Conservation (phyloP, 495 filamentous ascomycete species). For the Niebla homalea region DNA sequence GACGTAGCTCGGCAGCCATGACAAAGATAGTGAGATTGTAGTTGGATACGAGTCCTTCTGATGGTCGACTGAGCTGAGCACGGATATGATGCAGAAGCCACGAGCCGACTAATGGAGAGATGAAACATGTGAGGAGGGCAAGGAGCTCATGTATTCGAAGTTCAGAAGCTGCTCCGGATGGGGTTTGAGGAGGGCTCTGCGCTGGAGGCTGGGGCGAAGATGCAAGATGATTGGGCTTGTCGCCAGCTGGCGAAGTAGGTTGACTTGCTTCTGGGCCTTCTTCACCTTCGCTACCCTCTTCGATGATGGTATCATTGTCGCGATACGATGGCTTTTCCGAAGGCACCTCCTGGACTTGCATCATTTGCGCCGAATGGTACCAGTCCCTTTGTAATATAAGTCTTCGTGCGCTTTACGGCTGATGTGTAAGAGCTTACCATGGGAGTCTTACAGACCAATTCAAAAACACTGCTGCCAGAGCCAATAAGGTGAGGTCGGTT, state of each 20-base stretch:
- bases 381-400: conserved; percentile 50
- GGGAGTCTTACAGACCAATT: conserved; percentile 88
- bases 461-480: conserved; percentile 68
- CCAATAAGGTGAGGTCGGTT: conserved; percentile 72
- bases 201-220: conserved; percentile 9
- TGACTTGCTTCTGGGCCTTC: conserved; percentile 18
- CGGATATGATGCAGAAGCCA: conserved; percentile 68
- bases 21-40: conserved; percentile 93
- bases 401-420: not conserved
- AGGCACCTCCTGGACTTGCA: conserved; percentile 33
- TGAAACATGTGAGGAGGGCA: conserved; percentile 66
- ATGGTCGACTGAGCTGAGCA: conserved; percentile 61
- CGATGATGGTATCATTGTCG: conserved; percentile 31
- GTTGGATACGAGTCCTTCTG: conserved; percentile 76
- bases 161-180: conserved; percentile 38
- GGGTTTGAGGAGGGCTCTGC: not conserved
- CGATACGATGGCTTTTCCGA: not conserved
- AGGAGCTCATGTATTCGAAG: conserved; percentile 60
- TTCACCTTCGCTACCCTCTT: conserved; percentile 34
- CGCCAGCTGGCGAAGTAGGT: not conserved
- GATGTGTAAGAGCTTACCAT: conserved; percentile 43
- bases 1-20: conserved; percentile 72
- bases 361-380: conserved; percentile 69
- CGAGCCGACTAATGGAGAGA: conserved; percentile 63
- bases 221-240: conserved; percentile 6